A percentile compares a stretch with the other conserved stretches of the same genome.
These are phyloP conservation scores for Strigomonas culicis DNA, from an alignment of 208 protist genomes.

Conservation along the genomic window DNA sequence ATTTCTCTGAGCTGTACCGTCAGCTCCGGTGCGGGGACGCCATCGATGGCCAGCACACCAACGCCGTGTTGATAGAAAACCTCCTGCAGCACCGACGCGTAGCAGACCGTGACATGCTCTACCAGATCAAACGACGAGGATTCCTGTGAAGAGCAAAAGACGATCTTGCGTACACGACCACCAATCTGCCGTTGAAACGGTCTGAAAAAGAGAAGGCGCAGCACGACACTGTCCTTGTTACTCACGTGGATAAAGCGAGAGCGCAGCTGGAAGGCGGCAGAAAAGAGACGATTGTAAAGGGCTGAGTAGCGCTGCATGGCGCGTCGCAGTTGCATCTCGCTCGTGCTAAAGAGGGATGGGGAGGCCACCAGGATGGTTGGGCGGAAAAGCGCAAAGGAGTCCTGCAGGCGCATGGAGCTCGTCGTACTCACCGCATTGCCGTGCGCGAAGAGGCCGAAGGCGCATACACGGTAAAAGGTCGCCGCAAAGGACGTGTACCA, in stretches of 20 bases:
- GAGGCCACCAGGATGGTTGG: constrained; percentile 73
- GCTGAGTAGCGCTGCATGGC: constrained; percentile 46
- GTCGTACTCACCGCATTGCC: constrained; percentile 64
- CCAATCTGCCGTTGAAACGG: constrained; percentile 64
- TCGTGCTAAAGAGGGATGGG: constrained; percentile 72
- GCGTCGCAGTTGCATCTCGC: constrained; percentile 54
- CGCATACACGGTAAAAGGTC: constrained; percentile 72
- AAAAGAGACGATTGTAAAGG: constrained; percentile 73
- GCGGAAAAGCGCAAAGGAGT: constrained; percentile 47
- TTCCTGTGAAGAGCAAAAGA: constrained; percentile 68
- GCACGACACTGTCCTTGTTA: constrained; percentile 51
- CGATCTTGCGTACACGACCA: constrained; percentile 61
- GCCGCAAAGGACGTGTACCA: constrained; percentile 72
- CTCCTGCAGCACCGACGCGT: constrained; percentile 70
- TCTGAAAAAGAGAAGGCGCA: constrained; percentile 81
- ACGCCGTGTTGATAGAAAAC: constrained; percentile 72
- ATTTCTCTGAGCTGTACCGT: constrained; percentile 49
- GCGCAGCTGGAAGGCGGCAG: constrained; percentile 56
- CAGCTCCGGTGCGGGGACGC: constrained; percentile 57
- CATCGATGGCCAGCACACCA: constrained; percentile 75
- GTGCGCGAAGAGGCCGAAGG: constrained; percentile 63
- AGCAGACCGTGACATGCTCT: constrained; percentile 83
- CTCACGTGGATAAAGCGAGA: constrained; percentile 80
- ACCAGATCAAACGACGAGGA: constrained; percentile 60
- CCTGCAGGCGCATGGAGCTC: constrained; percentile 37